Evolutionary conservation across 169 alveolate genomes (phyloP).

Genomic region (Plasmodium knowlesi): DNA sequence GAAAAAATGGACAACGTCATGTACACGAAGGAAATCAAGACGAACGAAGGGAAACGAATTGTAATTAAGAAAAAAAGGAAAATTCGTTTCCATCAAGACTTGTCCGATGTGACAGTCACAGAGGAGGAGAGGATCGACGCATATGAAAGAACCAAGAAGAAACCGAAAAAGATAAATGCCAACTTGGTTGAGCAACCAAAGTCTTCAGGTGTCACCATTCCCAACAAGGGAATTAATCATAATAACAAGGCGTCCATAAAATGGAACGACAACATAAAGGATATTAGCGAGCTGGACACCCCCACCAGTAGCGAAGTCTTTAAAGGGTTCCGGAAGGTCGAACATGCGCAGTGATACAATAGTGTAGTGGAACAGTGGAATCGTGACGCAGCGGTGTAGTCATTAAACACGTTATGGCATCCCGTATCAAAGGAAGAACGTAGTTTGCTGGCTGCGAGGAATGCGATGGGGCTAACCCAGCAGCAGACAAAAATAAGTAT

Average conservation of each 20-base stretch:
- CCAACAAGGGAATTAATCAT: conserved; percentile 32
- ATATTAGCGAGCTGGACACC: conserved; percentile 67
- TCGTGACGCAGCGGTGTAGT: neutral
- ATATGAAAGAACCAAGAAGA: conserved; percentile 69
- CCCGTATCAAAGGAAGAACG: neutral
- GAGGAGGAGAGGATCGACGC: conserved; percentile 68
- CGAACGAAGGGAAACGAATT: conserved; percentile 67
- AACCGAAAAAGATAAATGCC: conserved; percentile 38
- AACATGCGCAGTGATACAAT: conserved; percentile 13
- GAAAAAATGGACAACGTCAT: conserved; percentile 73
- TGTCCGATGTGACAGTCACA: conserved; percentile 70
- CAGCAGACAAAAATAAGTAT: neutral
- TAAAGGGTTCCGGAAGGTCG: conserved; percentile 63
- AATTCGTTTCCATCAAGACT: conserved; percentile 66
- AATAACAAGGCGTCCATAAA: conserved; percentile 62
- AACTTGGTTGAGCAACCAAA: conserved; percentile 15
- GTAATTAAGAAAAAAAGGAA: conserved; percentile 72
- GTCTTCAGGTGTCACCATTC: neutral
- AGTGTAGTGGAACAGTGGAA: neutral
- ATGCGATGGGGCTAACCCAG: neutral
- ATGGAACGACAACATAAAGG: conserved; percentile 73
- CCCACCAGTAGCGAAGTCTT: conserved; percentile 73
- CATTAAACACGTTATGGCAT: neutral
- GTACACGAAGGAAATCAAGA: conserved; percentile 64
- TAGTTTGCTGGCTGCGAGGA: neutral